Conservation (phyloP, 352 stramenopile species). For the Phytophthora colocasiae region DNA sequence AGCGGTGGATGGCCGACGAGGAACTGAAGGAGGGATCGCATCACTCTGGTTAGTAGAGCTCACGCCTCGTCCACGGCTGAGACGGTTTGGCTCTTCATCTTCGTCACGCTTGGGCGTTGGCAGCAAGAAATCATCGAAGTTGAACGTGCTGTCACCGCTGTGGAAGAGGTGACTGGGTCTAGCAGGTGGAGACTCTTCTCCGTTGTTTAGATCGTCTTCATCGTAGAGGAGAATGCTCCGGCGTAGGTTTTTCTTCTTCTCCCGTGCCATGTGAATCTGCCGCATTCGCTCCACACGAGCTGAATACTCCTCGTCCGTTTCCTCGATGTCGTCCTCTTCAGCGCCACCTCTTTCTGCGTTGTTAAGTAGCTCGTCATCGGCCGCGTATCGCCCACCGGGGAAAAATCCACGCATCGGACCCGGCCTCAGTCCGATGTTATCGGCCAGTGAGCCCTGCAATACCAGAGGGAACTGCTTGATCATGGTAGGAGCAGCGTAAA, state of each 20-base stretch:
- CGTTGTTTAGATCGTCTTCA: constrained; percentile 43
- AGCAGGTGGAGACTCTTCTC: constrained; percentile 37
- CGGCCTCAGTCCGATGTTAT: constrained; percentile 37
- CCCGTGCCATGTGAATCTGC: constrained; percentile 68
- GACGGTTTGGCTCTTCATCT: constrained; percentile 6
- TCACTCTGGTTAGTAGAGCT: constrained; percentile 43
- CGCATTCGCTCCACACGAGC: constrained; percentile 62
- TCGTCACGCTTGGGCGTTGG: constrained; percentile 38
- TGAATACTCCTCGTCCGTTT: constrained; percentile 56
- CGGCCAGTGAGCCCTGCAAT: constrained; percentile 39
- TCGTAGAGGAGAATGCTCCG: constrained; percentile 57
- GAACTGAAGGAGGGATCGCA: constrained; percentile 24
- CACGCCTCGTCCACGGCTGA: constrained; percentile 24
- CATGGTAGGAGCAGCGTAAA: constrained; percentile 59
- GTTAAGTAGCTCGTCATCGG: constrained; percentile 43
- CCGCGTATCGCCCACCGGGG: constrained; percentile 46
- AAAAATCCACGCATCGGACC: constrained; percentile 43
- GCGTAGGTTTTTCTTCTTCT: constrained; percentile 65
- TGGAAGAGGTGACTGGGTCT: constrained; percentile 36
- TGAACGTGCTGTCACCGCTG: constrained; percentile 42
- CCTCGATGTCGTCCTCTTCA: constrained; percentile 54
- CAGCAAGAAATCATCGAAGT: constrained; percentile 57
- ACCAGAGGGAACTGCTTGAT: constrained; percentile 59
- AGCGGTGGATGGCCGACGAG: constrained; percentile 35
- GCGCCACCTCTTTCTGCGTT: constrained; percentile 15